phyloP scores from a whole-genome alignment of 371 early-diverging fungal species.

The Conidiobolus incongruus region DNA sequence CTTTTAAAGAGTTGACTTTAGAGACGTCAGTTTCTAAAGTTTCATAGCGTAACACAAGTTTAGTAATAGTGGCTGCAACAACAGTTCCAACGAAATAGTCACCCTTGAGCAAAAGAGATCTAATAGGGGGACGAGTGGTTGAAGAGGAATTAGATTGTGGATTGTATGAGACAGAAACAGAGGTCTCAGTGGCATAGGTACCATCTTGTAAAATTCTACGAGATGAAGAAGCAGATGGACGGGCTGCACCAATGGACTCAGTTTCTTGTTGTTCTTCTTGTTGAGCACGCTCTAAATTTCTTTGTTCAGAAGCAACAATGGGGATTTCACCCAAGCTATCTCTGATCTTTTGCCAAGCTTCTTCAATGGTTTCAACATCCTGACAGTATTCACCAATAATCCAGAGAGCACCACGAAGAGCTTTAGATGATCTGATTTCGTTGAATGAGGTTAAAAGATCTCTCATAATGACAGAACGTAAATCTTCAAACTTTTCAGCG shows the following conservation, averaged over 20 bases:
- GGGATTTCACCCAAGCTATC: constrained; percentile 76
- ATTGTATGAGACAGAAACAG: constrained; percentile 40
- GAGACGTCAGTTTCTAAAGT: constrained; percentile 18
- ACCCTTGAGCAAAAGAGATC: constrained; percentile 63
- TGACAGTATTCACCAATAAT: constrained; percentile 85
- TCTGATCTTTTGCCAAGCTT: constrained; percentile 60
- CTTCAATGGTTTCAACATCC: constrained; percentile 50
- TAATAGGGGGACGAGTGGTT: constrained; percentile 47
- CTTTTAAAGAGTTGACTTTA: constrained; percentile 46
- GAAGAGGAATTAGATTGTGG: constrained; percentile 16
- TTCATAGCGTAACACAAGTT: constrained; percentile 60
- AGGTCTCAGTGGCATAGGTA: constrained; percentile 89
- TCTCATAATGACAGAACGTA: constrained; percentile 56
- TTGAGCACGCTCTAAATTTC: background rate
- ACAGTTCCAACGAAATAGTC: constrained; percentile 82
- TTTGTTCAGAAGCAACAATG: constrained; percentile 66
- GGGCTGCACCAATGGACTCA: constrained; percentile 12
- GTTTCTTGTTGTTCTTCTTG: constrained; percentile 20
- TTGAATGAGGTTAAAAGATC: constrained; percentile 57
- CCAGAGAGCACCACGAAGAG: constrained; percentile 92
- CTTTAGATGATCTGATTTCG: constrained; percentile 86
- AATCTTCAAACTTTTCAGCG: constrained; percentile 77
- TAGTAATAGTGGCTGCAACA: constrained; percentile 69
- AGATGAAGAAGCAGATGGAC: constrained; percentile 22
- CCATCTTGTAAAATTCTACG: constrained; percentile 85